These are phyloP conservation scores for Metschnikowia lochheadii DNA, from an alignment of 805 yeast species.

Conservation along the genomic window DNA sequence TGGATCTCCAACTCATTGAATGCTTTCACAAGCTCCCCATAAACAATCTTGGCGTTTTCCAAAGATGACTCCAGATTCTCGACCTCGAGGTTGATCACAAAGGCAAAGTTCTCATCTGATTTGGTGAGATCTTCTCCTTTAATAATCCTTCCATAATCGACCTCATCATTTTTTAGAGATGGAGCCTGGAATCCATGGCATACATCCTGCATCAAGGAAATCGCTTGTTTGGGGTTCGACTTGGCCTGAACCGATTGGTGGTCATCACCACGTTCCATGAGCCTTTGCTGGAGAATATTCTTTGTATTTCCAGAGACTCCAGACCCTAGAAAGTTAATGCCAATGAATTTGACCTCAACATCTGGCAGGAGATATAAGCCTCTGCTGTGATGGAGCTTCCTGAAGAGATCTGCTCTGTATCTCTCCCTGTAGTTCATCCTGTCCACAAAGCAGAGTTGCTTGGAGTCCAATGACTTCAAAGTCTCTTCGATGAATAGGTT, in stretches of 20 bases:
- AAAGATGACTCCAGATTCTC: constrained; percentile 20
- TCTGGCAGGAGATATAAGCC: constrained; percentile 27
- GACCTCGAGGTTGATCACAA: constrained; percentile 51
- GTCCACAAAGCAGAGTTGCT: constrained; percentile 65
- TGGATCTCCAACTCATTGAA: constrained; percentile 8
- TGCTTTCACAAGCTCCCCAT: constrained; percentile 18
- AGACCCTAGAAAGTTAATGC: constrained; percentile 58
- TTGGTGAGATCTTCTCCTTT: constrained; percentile 10
- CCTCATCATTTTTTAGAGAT: constrained; percentile 6
- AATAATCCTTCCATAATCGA: constrained; percentile 3
- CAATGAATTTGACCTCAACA: constrained; percentile 53
- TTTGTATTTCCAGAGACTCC: constrained; percentile 33
- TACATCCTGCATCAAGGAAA: constrained; percentile 8
- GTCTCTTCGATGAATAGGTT: constrained; percentile 47
- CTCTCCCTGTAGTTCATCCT: constrained; percentile 71
- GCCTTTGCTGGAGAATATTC: constrained; percentile 56
- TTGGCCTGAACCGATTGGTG: constrained; percentile 75
- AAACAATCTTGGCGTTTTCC: constrained; percentile 44
- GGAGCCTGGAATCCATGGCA: constrained; percentile 11
- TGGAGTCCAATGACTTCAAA: constrained; percentile 29
- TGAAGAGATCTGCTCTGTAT: constrained; percentile 67
- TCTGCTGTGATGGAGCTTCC: constrained; percentile 39
- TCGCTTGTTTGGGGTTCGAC: constrained; percentile 42
- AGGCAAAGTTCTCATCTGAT: constrained; percentile 60
- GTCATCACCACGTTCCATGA: constrained; percentile 70